phyloP scores from a whole-genome alignment of 148 eudicot species.

The Vaccinium darrowii region DNA sequence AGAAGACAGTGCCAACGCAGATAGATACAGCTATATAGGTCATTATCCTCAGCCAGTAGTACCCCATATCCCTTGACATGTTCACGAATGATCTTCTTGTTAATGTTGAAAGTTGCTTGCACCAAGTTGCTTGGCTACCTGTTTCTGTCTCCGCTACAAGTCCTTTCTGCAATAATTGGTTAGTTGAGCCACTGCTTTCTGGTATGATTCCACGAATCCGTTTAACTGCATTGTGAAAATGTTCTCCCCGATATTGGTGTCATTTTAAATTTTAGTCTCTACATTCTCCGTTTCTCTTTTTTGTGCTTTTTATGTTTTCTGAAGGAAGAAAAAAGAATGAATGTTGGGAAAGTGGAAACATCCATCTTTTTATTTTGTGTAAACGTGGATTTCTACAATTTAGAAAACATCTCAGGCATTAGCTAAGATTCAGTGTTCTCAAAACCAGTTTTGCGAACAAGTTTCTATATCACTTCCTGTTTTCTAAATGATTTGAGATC shows the following conservation, averaged over 20 bases:
- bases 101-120: constrained; percentile 65
- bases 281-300: too few relatives aligned
- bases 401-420: neutral
- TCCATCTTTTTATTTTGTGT: neutral
- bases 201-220: neutral
- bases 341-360: neutral
- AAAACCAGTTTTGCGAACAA: neutral
- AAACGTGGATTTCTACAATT: neutral
- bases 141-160: constrained; percentile 30
- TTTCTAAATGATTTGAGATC: neutral
- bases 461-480: neutral
- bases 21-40: constrained; percentile 59
- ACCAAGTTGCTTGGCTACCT: constrained; percentile 80
- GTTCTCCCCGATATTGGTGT: neutral
- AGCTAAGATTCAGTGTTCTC: neutral
- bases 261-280: neutral
- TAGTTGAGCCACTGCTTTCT: neutral
- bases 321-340: neutral
- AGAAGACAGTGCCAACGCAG: constrained; percentile 74
- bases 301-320: too few relatives aligned
- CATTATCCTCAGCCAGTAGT: constrained; percentile 74
- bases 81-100: constrained; percentile 69
- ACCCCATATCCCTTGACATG: constrained; percentile 80
- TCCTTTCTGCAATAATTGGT: constrained; percentile 46
- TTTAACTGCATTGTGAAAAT: neutral